These are phyloP conservation scores for Colletotrichum navitas DNA, from an alignment of 2,329 filamentous ascomycete genomes.

Conservation along the genomic window DNA sequence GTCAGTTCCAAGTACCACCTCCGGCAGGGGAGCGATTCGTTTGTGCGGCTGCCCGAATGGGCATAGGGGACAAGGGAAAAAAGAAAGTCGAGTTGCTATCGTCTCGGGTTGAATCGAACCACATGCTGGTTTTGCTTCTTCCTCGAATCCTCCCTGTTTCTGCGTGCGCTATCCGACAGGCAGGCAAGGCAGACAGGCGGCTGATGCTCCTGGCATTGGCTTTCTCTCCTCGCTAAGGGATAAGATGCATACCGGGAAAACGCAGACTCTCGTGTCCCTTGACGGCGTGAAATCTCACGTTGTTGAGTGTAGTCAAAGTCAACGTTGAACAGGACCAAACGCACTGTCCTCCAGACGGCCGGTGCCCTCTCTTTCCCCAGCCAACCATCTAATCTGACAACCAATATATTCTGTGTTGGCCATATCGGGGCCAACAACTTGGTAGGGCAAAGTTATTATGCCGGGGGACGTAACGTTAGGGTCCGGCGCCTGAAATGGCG, in stretches of 20 bases:
- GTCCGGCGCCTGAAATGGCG: constrained; percentile 5
- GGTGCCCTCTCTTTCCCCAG: not conserved
- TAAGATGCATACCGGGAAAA: not conserved
- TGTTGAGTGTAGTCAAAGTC: not conserved
- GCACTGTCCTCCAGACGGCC: constrained; percentile 16
- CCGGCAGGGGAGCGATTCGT: not conserved
- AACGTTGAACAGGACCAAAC: not conserved
- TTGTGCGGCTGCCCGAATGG: not conserved
- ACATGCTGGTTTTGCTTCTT: not conserved
- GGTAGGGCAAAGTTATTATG: constrained; percentile 4
- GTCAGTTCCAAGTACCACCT: not conserved
- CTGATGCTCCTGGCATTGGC: not conserved
- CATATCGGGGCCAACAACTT: not conserved
- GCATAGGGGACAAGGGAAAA: not conserved
- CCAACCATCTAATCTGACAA: not conserved
- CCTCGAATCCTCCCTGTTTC: not conserved
- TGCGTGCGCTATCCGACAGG: constrained; percentile 1
- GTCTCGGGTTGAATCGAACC: constrained; percentile 25
- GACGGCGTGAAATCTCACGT: not conserved
- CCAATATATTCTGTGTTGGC: not conserved
- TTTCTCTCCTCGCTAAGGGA: not conserved
- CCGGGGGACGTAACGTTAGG: constrained; percentile 3
- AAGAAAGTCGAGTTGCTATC: constrained; percentile 15
- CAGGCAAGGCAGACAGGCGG: not conserved
- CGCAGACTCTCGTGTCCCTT: not conserved